Percentiles rank a stretch among this genome's conserved stretches.
Evolutionary conservation across 2,329 filamentous ascomycete genomes (phyloP).

Genomic region (Calonectria naviculata): DNA sequence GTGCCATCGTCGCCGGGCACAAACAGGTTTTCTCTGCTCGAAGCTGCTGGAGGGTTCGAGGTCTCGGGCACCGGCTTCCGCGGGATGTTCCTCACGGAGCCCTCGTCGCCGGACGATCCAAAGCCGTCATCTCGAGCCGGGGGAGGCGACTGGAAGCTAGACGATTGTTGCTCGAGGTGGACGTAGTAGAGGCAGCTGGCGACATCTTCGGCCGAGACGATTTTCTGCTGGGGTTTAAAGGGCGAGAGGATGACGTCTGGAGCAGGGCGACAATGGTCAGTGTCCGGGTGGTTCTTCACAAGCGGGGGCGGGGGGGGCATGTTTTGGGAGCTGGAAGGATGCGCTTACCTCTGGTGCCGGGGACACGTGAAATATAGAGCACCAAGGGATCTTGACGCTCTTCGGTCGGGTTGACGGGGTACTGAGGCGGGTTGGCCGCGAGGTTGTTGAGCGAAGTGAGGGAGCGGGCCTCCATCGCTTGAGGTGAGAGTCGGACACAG

Average conservation of each 20-base stretch:
- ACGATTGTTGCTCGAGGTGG: constrained; percentile 71
- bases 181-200: constrained; percentile 91
- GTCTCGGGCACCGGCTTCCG: constrained; percentile 62
- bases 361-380: constrained; percentile 93
- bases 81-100: constrained; percentile 57
- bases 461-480: constrained; percentile 80
- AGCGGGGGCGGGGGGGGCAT: constrained; percentile 17
- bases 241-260: constrained; percentile 92
- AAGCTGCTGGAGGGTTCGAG: constrained; percentile 41
- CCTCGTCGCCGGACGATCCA: constrained; percentile 58
- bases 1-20: constrained; percentile 29
- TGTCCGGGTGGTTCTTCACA: constrained; percentile 23
- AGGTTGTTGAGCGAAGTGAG: constrained; percentile 82
- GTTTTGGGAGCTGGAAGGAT: constrained; percentile 18
- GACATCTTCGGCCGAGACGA: constrained; percentile 89
- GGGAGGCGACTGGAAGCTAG: constrained; percentile 56
- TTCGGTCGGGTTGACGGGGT: constrained; percentile 81
- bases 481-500: background rate
- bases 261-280: constrained; percentile 15
- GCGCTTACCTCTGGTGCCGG: constrained; percentile 82
- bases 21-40: constrained; percentile 31
- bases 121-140: constrained; percentile 43
- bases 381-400: constrained; percentile 76
- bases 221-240: constrained; percentile 87
- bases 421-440: constrained; percentile 87